Conservation (phyloP, 2,329 filamentous ascomycete genomes). For the Blumeria hordei region DNA sequence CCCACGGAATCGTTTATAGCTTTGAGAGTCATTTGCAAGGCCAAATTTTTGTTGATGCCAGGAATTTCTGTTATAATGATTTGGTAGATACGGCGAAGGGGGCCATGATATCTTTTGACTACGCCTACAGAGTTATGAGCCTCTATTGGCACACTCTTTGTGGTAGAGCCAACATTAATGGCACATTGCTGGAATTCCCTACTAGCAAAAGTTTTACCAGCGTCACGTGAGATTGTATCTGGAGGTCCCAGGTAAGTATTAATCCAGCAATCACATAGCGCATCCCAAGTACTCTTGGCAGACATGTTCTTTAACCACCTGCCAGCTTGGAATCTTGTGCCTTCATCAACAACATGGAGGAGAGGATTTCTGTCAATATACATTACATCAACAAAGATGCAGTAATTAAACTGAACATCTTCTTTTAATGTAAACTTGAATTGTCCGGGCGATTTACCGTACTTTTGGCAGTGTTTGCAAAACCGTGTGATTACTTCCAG, state of each 20-base stretch:
- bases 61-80: constrained; percentile 2
- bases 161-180: neutral
- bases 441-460: neutral
- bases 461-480: neutral
- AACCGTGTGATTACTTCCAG: neutral
- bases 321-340: constrained; percentile 1
- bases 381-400: constrained; percentile 1
- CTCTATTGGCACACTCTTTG: neutral
- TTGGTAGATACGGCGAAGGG: neutral
- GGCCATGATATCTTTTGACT: constrained; percentile 2
- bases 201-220: neutral
- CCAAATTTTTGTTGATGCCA: constrained; percentile 1
- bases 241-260: constrained; percentile 2
- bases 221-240: neutral
- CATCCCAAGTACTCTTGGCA: constrained; percentile 1
- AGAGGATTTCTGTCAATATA: constrained; percentile 1
- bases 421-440: constrained; percentile 1
- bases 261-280: constrained; percentile 2
- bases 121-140: neutral
- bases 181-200: constrained; percentile 2
- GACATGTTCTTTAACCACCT: constrained; percentile 1
- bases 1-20: constrained; percentile 4
- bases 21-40: constrained; percentile 5
- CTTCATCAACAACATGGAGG: constrained; percentile 2
- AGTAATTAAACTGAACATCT: constrained; percentile 2